These are phyloP conservation scores for Physaria fendleri DNA, from an alignment of 345 rosid species.

Conservation along the genomic window DNA sequence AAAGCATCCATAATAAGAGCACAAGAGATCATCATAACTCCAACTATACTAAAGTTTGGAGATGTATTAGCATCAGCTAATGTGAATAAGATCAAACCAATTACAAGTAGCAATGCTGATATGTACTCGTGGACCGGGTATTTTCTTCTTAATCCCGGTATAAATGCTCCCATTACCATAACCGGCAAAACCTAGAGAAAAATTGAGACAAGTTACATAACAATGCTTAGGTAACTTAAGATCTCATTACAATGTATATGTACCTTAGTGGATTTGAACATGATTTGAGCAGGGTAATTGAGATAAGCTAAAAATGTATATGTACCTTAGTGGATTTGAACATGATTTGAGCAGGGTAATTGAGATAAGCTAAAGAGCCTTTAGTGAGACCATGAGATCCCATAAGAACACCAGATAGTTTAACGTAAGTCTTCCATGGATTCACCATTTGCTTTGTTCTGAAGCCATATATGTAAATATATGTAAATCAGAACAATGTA, in stretches of 20 bases:
- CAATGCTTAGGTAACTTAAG: too few species aligned
- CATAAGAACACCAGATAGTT: slow-evolving; percentile 76
- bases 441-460: slow-evolving; percentile 78
- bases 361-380: slow-evolving; percentile 79
- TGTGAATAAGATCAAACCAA: slow-evolving; percentile 70
- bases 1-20: slow-evolving; percentile 84
- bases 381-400: slow-evolving; percentile 86
- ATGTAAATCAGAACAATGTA: slow-evolving; percentile 59
- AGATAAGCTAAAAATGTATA: slow-evolving; percentile 76
- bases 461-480: slow-evolving; percentile 71
- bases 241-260: too few species aligned
- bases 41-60: slow-evolving; percentile 68
- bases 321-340: slow-evolving; percentile 86
- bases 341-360: slow-evolving; percentile 91
- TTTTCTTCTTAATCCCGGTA: slow-evolving; percentile 78
- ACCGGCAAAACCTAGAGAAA: slow-evolving; percentile 62
- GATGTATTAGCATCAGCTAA: slow-evolving; percentile 80
- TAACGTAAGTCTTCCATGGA: slow-evolving; percentile 79
- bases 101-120: slow-evolving; percentile 67
- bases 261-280: slow-evolving; percentile 95
- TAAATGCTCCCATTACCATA: slow-evolving; percentile 85
- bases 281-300: slow-evolving; percentile 85
- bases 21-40: slow-evolving; percentile 66
- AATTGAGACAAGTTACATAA: neutral
- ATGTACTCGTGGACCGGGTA: slow-evolving; percentile 70